Evolutionary conservation across 2,329 filamentous ascomycete species (phyloP).

Genomic region (Bipolaris victoriae): DNA sequence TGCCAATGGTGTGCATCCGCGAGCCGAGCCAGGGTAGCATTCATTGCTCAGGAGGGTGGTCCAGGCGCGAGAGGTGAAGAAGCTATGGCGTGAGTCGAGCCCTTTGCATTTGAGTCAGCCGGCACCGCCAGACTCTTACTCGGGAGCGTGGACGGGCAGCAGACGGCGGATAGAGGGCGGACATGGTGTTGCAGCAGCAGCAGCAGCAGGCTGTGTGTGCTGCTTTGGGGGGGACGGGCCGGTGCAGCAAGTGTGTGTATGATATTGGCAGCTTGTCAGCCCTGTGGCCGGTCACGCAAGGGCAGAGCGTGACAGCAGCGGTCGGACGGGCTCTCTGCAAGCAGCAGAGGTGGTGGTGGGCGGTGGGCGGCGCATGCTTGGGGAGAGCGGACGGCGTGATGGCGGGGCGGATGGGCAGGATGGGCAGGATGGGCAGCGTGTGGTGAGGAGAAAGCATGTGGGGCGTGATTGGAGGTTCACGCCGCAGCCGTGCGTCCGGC

Average conservation of each 20-base stretch:
- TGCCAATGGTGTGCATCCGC: conserved; percentile 33
- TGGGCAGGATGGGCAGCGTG: conserved; percentile 1
- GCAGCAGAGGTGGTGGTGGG: no score
- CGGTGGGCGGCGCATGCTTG: neutral
- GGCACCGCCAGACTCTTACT: conserved; percentile 10
- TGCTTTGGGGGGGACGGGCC: conserved; percentile 5
- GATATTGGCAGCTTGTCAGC: conserved; percentile 17
- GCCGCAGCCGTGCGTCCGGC: conserved; percentile 12
- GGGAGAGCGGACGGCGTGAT: conserved; percentile 1
- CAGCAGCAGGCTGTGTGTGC: conserved; percentile 1
- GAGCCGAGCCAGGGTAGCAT: conserved; percentile 24
- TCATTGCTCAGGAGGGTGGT: conserved; percentile 18
- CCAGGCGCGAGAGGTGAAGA: conserved; percentile 10
- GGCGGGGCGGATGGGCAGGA: conserved; percentile 9
- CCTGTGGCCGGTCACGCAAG: conserved; percentile 30
- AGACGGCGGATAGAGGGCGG: neutral
- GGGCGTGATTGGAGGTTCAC: conserved; percentile 21
- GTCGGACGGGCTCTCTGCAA: conserved; percentile 12
- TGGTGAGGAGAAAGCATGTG: conserved; percentile 16
- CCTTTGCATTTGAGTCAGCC: conserved; percentile 16
- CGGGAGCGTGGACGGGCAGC: neutral
- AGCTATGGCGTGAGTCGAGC: conserved; percentile 12
- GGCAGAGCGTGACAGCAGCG: conserved; percentile 32
- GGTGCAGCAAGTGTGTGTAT: neutral
- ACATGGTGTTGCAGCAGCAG: conserved; percentile 11